phyloP scores from a whole-genome alignment of 2,329 filamentous ascomycete species.

The Nannizziopsis barbatae region DNA sequence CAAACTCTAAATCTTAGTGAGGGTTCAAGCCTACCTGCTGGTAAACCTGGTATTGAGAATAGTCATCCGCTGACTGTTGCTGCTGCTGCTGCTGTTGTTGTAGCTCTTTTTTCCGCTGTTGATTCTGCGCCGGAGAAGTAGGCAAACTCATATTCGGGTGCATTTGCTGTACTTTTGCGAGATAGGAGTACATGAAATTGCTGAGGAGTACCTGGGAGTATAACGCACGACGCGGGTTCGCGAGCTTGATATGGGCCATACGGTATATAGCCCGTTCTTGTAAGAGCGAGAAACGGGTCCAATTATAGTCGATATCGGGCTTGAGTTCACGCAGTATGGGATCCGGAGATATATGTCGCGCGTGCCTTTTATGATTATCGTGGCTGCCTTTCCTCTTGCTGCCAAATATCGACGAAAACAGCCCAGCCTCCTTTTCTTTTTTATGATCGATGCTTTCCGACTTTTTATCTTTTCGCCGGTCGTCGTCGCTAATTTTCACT shows the following conservation, averaged over 20 bases:
- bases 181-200: conserved; percentile 99
- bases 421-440: conserved; percentile 74
- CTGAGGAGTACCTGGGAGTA: conserved; percentile 92
- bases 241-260: conserved; percentile 97
- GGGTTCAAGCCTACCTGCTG: conserved; percentile 26
- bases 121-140: conserved; percentile 61
- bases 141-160: conserved; percentile 90
- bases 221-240: conserved; percentile 84
- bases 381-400: conserved; percentile 76
- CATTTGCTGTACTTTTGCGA: conserved; percentile 98
- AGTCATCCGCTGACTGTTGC: conserved; percentile 17
- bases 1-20: not conserved
- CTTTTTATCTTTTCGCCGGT: conserved; percentile 73
- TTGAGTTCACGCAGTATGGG: conserved; percentile 60
- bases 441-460: conserved; percentile 55
- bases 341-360: conserved; percentile 69
- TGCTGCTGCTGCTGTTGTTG: conserved; percentile 27
- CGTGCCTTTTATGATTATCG: conserved; percentile 65
- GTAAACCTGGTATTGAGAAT: conserved; percentile 32
- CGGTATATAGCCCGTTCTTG: conserved; percentile 96
- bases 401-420: conserved; percentile 91
- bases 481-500: conserved; percentile 52
- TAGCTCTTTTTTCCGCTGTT: conserved; percentile 27
- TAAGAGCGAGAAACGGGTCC: conserved; percentile 87
- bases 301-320: conserved; percentile 89